These are phyloP conservation scores for Alectoria sarmentosa DNA, from an alignment of 495 filamentous ascomycete genomes.

Conservation along the genomic window DNA sequence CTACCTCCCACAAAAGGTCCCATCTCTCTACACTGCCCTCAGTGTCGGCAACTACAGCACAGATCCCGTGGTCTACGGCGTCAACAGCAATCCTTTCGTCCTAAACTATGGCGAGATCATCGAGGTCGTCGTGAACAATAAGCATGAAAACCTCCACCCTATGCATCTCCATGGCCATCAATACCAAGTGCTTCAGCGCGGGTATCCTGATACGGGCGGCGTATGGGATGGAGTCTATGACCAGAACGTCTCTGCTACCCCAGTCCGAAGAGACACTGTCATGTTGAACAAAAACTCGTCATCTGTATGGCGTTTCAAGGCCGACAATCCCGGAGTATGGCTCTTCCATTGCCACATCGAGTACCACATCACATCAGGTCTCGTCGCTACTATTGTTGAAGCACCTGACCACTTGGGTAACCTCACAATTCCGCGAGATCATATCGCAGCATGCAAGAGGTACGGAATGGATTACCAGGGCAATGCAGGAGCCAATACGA, in stretches of 20 bases:
- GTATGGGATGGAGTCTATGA: constrained; percentile 9
- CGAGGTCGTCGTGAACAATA: constrained; percentile 77
- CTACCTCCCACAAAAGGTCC: constrained; percentile 68
- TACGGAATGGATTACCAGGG: constrained; percentile 44
- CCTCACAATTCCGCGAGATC: constrained; percentile 52
- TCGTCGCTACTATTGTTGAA: constrained; percentile 43
- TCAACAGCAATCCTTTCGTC: constrained; percentile 61
- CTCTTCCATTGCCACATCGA: constrained; percentile 60
- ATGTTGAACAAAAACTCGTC: constrained; percentile 48
- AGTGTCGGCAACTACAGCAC: constrained; percentile 55
- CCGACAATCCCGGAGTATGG: constrained; percentile 59
- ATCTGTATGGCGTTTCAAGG: constrained; percentile 60
- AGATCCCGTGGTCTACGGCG: constrained; percentile 64
- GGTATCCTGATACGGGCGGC: constrained; percentile 33
- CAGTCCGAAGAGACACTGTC: constrained; percentile 49
- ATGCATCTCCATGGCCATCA: constrained; percentile 87
- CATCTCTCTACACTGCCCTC: constrained; percentile 70
- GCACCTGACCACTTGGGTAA: constrained; percentile 33
- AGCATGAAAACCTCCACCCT: constrained; percentile 65
- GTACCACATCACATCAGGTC: constrained; percentile 50
- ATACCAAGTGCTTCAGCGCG: constrained; percentile 63
- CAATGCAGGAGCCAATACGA: constrained; percentile 65
- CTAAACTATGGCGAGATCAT: constrained; percentile 61
- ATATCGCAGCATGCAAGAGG: constrained; percentile 50
- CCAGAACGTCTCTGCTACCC: constrained; percentile 12